Evolutionary conservation across 2,329 filamentous ascomycete species (phyloP).

Genomic region (Alternaria arborescens): DNA sequence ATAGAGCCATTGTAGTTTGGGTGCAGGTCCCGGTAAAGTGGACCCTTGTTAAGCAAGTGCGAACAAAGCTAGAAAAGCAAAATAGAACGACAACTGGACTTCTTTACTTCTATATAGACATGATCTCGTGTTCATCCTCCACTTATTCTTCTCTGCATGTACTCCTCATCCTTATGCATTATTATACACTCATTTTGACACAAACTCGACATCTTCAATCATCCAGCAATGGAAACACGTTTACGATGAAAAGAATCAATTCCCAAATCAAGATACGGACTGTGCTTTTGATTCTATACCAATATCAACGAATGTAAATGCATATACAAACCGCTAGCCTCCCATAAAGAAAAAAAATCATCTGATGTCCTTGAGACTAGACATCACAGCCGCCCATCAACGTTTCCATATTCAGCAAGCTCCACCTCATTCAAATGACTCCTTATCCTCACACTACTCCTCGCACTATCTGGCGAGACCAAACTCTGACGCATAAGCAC

Average conservation of each 20-base stretch:
- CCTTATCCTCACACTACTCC: constrained; percentile 38
- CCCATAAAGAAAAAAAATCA: not conserved
- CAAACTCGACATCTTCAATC: too few relatives aligned
- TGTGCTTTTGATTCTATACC: not conserved
- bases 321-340: not conserved
- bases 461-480: constrained; percentile 29
- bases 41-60: too few relatives aligned
- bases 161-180: too few relatives aligned
- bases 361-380: not conserved
- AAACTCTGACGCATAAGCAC: constrained; percentile 35
- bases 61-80: too few relatives aligned
- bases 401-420: constrained; percentile 38
- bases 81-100: too few relatives aligned
- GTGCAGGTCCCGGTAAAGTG: too few relatives aligned
- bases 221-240: too few relatives aligned
- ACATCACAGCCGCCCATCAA: constrained; percentile 21
- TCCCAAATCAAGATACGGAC: not conserved
- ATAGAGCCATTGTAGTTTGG: too few relatives aligned
- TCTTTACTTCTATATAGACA: too few relatives aligned
- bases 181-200: too few relatives aligned
- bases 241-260: not conserved
- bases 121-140: too few relatives aligned
- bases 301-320: not conserved
- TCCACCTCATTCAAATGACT: constrained; percentile 44
- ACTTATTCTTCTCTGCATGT: too few relatives aligned